Percentiles rank a stretch among this genome's conserved stretches.
These are phyloP conservation scores for Marvania coccoides DNA, from an alignment of 139 green algal genomes.

Conservation along the genomic window DNA sequence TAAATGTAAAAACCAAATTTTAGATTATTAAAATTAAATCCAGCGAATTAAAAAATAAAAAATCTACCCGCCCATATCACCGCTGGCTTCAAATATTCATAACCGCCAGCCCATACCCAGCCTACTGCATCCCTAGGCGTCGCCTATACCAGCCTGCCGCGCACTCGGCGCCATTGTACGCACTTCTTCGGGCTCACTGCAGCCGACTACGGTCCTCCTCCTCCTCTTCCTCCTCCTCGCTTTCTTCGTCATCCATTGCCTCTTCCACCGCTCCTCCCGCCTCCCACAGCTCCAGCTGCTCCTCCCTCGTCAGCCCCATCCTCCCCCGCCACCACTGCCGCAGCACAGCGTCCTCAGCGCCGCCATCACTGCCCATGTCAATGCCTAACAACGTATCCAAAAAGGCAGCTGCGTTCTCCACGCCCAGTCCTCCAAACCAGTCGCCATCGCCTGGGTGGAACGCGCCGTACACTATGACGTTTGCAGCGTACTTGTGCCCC, in stretches of 20 bases:
- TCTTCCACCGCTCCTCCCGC: background rate
- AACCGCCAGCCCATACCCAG: too few species aligned
- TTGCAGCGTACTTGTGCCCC: constrained; percentile 35
- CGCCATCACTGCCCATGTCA: constrained; percentile 25
- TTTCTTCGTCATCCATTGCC: background rate
- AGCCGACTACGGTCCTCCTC: too few species aligned
- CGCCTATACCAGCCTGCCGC: too few species aligned
- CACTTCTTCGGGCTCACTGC: too few species aligned
- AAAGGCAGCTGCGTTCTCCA: constrained; percentile 16
- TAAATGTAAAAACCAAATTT: too few species aligned
- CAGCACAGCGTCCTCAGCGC: constrained; percentile 10
- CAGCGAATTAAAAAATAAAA: too few species aligned
- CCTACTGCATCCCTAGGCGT: too few species aligned
- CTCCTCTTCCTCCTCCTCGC: background rate
- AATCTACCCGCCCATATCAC: too few species aligned
- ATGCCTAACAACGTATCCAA: constrained; percentile 13
- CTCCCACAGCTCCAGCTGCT: constrained; percentile 27
- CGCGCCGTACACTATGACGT: constrained; percentile 31
- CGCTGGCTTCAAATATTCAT: too few species aligned
- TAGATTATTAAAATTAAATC: too few species aligned
- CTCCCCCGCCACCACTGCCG: constrained; percentile 34
- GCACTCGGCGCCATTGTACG: too few species aligned
- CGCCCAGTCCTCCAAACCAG: constrained; percentile 39
- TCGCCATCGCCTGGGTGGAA: constrained; percentile 40
- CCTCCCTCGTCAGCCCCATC: constrained; percentile 31